These are phyloP conservation scores for Elaeis guineensis DNA, from an alignment of 176 grass and related monocot species.

Conservation along the genomic window DNA sequence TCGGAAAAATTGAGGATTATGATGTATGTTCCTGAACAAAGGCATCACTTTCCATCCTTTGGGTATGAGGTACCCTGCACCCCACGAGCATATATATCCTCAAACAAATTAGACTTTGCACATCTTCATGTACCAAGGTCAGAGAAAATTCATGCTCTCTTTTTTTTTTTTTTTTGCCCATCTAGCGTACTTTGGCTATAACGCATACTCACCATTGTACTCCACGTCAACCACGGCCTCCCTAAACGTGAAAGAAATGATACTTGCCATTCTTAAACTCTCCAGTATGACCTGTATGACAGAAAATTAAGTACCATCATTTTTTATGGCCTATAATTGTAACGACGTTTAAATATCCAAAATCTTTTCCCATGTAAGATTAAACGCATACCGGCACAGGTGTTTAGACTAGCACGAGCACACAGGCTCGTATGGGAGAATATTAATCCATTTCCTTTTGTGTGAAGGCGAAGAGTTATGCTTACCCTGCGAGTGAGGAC, in stretches of 20 bases:
- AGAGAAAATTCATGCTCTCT: too few species aligned
- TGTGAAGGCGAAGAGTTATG: not conserved
- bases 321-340: conserved; percentile 3
- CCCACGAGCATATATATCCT: too few species aligned
- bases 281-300: conserved; percentile 71
- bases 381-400: too few species aligned
- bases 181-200: too few species aligned
- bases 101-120: too few species aligned
- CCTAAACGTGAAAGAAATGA: conserved; percentile 96
- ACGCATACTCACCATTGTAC: conserved; percentile 55
- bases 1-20: conserved; percentile 60
- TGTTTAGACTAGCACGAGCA: conserved; percentile 3
- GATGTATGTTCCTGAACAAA: conserved; percentile 91
- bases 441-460: not conserved
- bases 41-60: conserved; percentile 99
- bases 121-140: too few species aligned
- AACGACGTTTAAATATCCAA: too few species aligned
- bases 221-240: conserved; percentile 94
- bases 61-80: conserved; percentile 78
- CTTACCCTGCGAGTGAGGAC: conserved; percentile 62
- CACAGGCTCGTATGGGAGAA: not conserved
- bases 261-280: conserved; percentile 94
- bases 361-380: too few species aligned
- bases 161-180: too few species aligned
- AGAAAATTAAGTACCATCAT: conserved; percentile 13